These are phyloP conservation scores for cucumber (Cucumis sativus) DNA, from an alignment of 306 rosid genomes.

Conservation along the genomic window DNA sequence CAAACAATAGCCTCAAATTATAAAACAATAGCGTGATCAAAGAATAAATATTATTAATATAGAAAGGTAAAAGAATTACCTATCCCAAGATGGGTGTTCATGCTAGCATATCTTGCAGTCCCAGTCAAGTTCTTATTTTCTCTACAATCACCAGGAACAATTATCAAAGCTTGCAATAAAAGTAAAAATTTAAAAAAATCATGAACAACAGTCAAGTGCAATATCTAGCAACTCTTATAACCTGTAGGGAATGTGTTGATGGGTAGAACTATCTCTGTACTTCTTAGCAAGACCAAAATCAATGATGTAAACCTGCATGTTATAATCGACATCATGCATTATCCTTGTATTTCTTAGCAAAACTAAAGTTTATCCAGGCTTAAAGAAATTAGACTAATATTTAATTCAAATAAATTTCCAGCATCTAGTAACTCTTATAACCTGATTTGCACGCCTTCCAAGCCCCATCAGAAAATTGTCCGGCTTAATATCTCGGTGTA, in stretches of 20 bases:
- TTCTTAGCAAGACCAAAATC: constrained; percentile 98
- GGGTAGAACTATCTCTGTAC: constrained; percentile 80
- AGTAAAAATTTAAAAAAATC: background rate
- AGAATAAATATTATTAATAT: background rate
- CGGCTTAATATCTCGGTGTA: constrained; percentile 94
- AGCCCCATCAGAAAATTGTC: constrained; percentile 97
- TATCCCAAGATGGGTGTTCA: constrained; percentile 93
- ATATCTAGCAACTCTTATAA: constrained; percentile 18
- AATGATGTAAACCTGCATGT: constrained; percentile 54
- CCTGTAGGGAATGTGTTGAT: constrained; percentile 98
- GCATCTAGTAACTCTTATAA: background rate
- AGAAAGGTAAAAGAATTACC: constrained; percentile 25
- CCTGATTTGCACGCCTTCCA: constrained; percentile 98
- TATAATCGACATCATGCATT: constrained; percentile 12
- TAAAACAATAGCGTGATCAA: background rate
- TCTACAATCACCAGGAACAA: constrained; percentile 31
- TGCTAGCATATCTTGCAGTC: constrained; percentile 97
- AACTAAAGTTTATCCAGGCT: background rate
- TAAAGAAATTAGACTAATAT: background rate
- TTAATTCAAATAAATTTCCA: background rate
- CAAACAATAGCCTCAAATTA: background rate
- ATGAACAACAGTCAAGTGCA: background rate
- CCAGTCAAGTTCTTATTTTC: constrained; percentile 97
- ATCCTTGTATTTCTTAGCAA: constrained; percentile 1
- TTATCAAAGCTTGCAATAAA: background rate